A percentile compares a stretch with the other conserved stretches of the same genome.
Evolutionary conservation across 129 eudicot species (phyloP).

Genomic region (Tanacetum coccineum): DNA sequence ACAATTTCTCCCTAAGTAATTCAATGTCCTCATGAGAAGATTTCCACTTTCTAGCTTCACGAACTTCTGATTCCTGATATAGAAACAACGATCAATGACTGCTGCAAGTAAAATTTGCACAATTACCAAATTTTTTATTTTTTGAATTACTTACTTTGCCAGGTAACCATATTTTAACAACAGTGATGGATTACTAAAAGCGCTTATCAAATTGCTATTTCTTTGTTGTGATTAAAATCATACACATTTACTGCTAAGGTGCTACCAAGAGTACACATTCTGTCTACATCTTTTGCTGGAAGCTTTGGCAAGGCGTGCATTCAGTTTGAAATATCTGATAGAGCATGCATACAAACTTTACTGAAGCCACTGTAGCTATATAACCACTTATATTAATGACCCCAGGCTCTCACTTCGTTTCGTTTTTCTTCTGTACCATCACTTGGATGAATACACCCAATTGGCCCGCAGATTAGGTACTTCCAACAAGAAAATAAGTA

Average conservation of each 20-base stretch:
- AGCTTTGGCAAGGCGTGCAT: not conserved
- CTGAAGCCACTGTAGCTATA: too few species aligned
- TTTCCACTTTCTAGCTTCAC: conserved; percentile 78
- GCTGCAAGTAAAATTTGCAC: not conserved
- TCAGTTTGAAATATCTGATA: too few species aligned
- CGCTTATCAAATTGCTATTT: not conserved
- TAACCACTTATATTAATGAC: too few species aligned
- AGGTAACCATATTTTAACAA: too few species aligned
- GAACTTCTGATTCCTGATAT: conserved; percentile 87
- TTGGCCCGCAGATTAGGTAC: too few species aligned
- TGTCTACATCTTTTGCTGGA: not conserved
- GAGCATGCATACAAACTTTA: not conserved
- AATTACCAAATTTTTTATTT: too few species aligned
- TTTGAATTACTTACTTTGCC: too few species aligned
- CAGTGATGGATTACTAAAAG: too few species aligned
- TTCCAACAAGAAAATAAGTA: too few species aligned
- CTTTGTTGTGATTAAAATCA: not conserved
- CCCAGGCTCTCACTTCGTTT: too few species aligned
- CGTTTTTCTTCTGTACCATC: too few species aligned
- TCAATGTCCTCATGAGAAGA: conserved; percentile 77
- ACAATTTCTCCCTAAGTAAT: conserved; percentile 71
- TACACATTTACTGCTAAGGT: not conserved
- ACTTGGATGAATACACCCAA: too few species aligned
- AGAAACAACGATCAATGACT: conserved; percentile 16
- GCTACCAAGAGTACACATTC: not conserved